Conservation (phyloP, 176 grass and related monocot species). For the Bonia amplexicaulis region DNA sequence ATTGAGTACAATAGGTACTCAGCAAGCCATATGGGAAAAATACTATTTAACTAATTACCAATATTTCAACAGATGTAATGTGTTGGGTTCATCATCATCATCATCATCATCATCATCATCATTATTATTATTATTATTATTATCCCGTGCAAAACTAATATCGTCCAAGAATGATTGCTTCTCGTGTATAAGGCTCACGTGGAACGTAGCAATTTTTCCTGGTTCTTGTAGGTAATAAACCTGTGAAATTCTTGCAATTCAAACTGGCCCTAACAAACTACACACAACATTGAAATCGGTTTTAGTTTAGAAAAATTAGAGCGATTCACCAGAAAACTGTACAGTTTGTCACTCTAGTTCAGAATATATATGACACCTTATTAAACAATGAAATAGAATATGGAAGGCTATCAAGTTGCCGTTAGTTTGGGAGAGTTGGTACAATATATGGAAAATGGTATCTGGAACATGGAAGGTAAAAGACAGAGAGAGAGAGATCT, state of each 20-base stretch:
- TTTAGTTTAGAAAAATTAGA: neutral
- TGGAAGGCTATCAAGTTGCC: neutral
- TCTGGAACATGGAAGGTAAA: neutral
- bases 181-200: too few relatives aligned
- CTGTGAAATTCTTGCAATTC: neutral
- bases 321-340: neutral
- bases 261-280: neutral
- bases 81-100: too few relatives aligned
- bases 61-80: too few relatives aligned
- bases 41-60: too few relatives aligned
- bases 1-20: too few relatives aligned
- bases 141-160: too few relatives aligned
- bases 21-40: too few relatives aligned
- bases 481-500: neutral
- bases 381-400: neutral
- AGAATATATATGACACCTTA: neutral
- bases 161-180: too few relatives aligned
- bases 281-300: neutral
- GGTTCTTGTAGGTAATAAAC: too few relatives aligned
- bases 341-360: neutral
- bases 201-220: too few relatives aligned
- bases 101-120: too few relatives aligned
- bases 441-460: neutral
- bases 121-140: too few relatives aligned
- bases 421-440: neutral